Percentiles rank a stretch among this genome's conserved stretches.
phyloP scores from a whole-genome alignment of 2,329 filamentous ascomycete species.

The Blastomyces silverae region DNA sequence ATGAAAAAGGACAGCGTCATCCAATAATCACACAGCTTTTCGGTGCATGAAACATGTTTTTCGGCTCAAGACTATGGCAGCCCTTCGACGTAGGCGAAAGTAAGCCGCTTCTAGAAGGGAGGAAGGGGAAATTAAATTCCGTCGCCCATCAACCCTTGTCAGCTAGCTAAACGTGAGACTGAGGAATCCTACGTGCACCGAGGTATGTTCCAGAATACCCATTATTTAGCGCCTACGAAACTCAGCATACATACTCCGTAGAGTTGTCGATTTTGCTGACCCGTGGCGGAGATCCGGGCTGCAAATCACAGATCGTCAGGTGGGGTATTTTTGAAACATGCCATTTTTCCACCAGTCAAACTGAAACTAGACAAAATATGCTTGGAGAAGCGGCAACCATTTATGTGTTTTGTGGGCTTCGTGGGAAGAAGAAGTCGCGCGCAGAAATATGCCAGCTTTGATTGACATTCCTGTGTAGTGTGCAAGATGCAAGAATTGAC shows the following conservation, averaged over 20 bases:
- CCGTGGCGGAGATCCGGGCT: background rate
- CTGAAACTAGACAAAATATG: too few species aligned
- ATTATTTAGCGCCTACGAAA: background rate
- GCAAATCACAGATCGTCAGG: background rate
- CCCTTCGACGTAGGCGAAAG: background rate
- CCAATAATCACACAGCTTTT: conserved; percentile 12
- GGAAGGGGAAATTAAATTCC: background rate
- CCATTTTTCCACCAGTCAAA: background rate
- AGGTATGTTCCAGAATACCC: background rate
- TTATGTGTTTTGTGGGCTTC: too few species aligned
- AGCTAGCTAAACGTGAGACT: background rate
- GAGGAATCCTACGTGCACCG: too few species aligned
- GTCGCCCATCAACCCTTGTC: background rate
- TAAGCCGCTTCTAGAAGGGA: background rate
- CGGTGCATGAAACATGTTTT: conserved; percentile 15
- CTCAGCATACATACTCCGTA: background rate
- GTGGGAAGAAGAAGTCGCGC: too few species aligned
- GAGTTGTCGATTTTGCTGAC: too few species aligned
- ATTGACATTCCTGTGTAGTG: too few species aligned
- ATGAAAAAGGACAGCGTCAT: background rate
- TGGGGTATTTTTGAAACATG: background rate
- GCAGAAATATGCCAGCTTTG: too few species aligned
- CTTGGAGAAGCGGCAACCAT: too few species aligned
- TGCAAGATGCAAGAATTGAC: too few species aligned
- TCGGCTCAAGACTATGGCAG: background rate